phyloP scores from a whole-genome alignment of 2,329 filamentous ascomycete genomes.

The Penicillium sclerotigenum region DNA sequence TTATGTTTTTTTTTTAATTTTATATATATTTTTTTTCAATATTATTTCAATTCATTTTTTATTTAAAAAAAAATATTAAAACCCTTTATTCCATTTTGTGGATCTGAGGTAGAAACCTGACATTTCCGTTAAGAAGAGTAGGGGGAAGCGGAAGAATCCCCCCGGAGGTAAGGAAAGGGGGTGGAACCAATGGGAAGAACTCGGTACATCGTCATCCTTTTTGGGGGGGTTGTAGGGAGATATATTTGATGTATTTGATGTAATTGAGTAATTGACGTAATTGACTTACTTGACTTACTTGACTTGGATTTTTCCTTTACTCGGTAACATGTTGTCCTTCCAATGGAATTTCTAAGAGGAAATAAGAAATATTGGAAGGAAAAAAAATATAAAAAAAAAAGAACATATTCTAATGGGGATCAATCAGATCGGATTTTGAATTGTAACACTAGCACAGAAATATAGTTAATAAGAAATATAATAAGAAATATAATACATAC shows the following conservation, averaged over 20 bases:
- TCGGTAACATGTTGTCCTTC: neutral
- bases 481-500: neutral
- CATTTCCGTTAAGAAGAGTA: slow-evolving; percentile 11
- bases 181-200: slow-evolving; percentile 16
- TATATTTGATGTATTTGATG: neutral
- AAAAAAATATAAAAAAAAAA: too few relatives aligned
- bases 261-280: neutral
- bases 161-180: slow-evolving; percentile 20
- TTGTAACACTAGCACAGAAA: neutral
- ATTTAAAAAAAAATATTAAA: neutral
- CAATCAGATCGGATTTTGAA: slow-evolving; percentile 8
- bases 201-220: slow-evolving; percentile 15
- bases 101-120: slow-evolving; percentile 7
- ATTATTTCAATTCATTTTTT: slow-evolving; percentile 3
- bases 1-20: slow-evolving; percentile 9
- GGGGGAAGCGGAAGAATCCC: slow-evolving; percentile 18
- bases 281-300: neutral
- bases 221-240: too few relatives aligned
- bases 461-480: too few relatives aligned
- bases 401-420: neutral
- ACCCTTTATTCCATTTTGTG: slow-evolving; percentile 12
- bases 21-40: neutral
- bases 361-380: too few relatives aligned
- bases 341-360: neutral
- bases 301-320: too few relatives aligned